Conservation (phyloP, 2,329 filamentous ascomycete species). For the Pseudogymnoascus sp. region DNA sequence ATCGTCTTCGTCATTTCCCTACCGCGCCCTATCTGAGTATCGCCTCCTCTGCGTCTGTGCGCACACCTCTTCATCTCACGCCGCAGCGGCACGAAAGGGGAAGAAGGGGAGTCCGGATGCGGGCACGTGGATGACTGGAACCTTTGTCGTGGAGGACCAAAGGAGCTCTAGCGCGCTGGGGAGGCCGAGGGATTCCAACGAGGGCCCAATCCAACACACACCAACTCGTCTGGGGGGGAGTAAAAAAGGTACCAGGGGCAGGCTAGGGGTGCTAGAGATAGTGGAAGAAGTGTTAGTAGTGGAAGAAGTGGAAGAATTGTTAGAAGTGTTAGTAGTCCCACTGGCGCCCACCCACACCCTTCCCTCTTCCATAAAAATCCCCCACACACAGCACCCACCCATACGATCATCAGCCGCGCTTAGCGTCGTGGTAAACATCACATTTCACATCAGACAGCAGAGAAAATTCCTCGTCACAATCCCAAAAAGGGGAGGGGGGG, state of each 20-base stretch:
- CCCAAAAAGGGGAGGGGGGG: neutral
- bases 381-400: neutral
- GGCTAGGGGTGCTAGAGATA: neutral
- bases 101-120: neutral
- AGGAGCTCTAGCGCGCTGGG: neutral
- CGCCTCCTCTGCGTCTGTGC: neutral
- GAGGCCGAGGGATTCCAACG: neutral
- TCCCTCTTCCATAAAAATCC: neutral
- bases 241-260: neutral
- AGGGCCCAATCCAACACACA: neutral
- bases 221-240: neutral
- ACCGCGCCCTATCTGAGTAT: too few relatives aligned
- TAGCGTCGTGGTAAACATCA: neutral
- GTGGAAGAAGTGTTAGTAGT: neutral
- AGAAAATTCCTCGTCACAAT: neutral
- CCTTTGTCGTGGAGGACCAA: neutral
- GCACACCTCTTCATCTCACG: neutral
- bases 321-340: too few relatives aligned
- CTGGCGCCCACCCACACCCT: neutral
- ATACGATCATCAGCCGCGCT: neutral
- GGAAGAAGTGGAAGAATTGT: neutral
- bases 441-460: neutral
- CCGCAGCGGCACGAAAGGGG: neutral
- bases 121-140: neutral
- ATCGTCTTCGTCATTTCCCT: neutral